phyloP scores from a whole-genome alignment of 1,139 yeast genomes.

The Sugiyamaella novakii region DNA sequence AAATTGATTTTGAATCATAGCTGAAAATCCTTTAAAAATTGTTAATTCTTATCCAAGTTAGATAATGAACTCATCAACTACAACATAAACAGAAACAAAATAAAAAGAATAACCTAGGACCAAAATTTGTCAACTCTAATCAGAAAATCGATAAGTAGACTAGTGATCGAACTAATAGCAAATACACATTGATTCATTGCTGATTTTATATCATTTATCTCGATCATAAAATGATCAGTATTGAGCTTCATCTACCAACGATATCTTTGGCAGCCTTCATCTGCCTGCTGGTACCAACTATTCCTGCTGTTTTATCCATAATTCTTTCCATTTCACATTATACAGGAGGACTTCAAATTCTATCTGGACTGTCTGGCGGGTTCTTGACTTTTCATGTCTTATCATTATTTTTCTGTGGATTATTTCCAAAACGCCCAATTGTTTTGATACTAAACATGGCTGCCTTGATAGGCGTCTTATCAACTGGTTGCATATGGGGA shows the following conservation, averaged over 20 bases:
- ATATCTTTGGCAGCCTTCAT: constrained; percentile 31
- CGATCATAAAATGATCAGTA: constrained; percentile 31
- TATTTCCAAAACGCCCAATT: constrained; percentile 26
- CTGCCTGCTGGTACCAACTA: constrained; percentile 24
- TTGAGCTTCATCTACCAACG: constrained; percentile 35
- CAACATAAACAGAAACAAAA: no score
- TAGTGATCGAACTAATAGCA: no score
- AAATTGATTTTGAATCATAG: no score
- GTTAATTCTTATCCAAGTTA: no score
- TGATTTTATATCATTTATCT: no score
- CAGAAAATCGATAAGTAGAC: no score
- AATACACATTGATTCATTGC: no score
- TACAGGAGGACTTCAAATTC: constrained; percentile 21
- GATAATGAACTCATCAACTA: no score
- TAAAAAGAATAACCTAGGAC: no score
- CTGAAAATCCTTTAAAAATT: no score
- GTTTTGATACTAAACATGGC: constrained; percentile 19
- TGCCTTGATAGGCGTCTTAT: constrained; percentile 20
- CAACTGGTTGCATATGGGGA: constrained; percentile 25
- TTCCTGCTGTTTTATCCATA: constrained; percentile 29
- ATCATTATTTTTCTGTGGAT: constrained; percentile 21
- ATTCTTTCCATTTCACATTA: constrained; percentile 29
- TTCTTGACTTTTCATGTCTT: constrained; percentile 23
- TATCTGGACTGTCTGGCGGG: constrained; percentile 29
- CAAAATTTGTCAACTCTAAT: no score